Evolutionary conservation across 257 asterid genomes (phyloP).

Genomic region (Ophiorrhiza pumila): DNA sequence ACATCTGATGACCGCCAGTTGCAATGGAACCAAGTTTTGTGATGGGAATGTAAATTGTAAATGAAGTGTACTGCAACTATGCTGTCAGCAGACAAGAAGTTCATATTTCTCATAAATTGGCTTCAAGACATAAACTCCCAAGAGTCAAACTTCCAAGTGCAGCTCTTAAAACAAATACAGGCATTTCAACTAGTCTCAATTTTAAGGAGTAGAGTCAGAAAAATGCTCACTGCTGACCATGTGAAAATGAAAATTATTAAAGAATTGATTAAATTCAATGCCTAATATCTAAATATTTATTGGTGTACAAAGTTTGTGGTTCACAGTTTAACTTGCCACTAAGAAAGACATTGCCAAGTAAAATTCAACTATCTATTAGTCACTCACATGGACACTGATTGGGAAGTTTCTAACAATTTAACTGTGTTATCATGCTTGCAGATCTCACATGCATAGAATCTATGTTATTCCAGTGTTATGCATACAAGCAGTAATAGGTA

Average conservation of each 20-base stretch:
- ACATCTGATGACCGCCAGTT: conserved; percentile 39
- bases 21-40: conserved; percentile 27
- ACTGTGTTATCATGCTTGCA: not conserved
- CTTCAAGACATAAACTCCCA: not conserved
- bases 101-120: not conserved
- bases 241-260: not conserved
- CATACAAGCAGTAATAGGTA: not conserved
- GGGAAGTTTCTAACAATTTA: not conserved
- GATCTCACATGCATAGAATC: not conserved
- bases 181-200: conserved; percentile 1
- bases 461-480: not conserved
- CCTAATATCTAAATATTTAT: not conserved
- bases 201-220: not conserved
- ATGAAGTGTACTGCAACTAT: conserved; percentile 33
- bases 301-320: not conserved
- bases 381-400: not conserved
- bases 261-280: not conserved
- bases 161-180: not conserved
- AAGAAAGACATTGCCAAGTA: not conserved
- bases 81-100: conserved; percentile 37
- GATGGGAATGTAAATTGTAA: conserved; percentile 31
- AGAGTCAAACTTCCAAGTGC: not conserved
- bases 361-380: not conserved
- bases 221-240: not conserved
- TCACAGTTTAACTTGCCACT: not conserved